Base-by-base conservation (phyloP, 257 asterid genomes). In the Verbascum thapsus region DNA sequence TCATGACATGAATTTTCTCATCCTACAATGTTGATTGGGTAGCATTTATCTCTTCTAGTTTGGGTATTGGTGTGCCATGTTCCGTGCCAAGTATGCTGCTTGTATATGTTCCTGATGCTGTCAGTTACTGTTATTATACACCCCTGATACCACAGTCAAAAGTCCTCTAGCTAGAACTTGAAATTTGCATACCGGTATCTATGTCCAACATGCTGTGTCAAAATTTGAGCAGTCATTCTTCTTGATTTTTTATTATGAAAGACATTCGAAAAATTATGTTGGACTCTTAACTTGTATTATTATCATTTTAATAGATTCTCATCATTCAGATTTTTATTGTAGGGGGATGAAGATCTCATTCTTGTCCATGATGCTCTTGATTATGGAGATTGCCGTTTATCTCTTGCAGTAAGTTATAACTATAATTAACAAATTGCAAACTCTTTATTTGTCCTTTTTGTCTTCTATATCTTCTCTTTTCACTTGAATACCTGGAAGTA, bases 271-370 rank as follows among this genome's bases (percentile, higher is more conserved):
- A 26, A 26, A 26, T 38, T 63, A 23, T 37, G 40, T 69, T 15
- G 38, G 37, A 2, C 41, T 4, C 39, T 38, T 18, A 10, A 64
- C 57, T 51, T 42, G 49, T 52, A 22, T 53, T 47, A 52, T 49
- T 26, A 26, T 39, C 30, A 12, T 17, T 42, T 49, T 16, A 17
- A n/a, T 55, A 64, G 45, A 35, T 72, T 34, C 53, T 71, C 49
- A 52, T 35, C 35, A 55, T 66, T 56, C 50, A 20, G 32, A 19
- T 67, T 71, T n/a, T 22, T 73, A 39, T 76, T 74, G 53, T 74
- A 92, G 99, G 99, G 86, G 63, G 66, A 85, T 68, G 88, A 82
- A 77, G 99, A 94, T 87, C 99, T 94, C 72, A 63, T 94, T 68
- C 70, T 90, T 65, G 91, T 87, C 74, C 99, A 94, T 66, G 95